Evolutionary conservation across 768 basidiomycete species (phyloP), one percentile per base, ranked within the genome.

Genomic region (Lactarius akahatsu): DNA sequence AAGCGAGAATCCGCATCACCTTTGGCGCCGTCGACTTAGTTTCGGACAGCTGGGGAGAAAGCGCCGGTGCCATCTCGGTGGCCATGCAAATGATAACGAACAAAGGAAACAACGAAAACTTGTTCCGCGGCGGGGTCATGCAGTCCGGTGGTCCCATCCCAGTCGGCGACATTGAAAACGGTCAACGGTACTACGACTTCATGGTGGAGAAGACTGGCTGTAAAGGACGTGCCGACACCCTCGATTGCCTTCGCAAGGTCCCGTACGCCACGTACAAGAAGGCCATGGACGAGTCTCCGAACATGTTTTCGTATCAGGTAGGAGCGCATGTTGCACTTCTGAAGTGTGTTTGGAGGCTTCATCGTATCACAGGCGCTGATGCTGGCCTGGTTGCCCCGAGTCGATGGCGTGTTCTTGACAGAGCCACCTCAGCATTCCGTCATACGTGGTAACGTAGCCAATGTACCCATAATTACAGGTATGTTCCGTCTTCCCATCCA

Each of bases 1-100:
- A 72, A 62, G 82, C 16, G 43, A 40, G n/a, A 32, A 26, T 26
- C 23, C 59, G 45, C 60, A 61, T 52, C 60, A 15, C 11, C 47
- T 5, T 52, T 54, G 36, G 11, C 62, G 23, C 38, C 45, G 73
- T 47, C 16, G 2, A 59, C 66, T 59, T 38, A 67, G 10, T 62
- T 34, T 9, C 5, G 15, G 18, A n/a, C 38, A 81, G 81, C 38
- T 81, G 79, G 76, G 86, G 86, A 10, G 76, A 85, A 69, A 80
- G 78, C 15, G 84, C 86, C 1, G 86, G 86, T 23, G 84, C 83
- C 3, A 82, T 84, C 59, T 80, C 80, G 8, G 77, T 78, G 0
- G 71, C 77, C 1, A 45, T 81, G 60, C 83, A 85, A 7, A 77
- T 83, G 76, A 64, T 82, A 32, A 73, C 76, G 20, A 79, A 79